Evolutionary conservation across 1,139 yeast species (phyloP).

Genomic region (Candida freyschussii): DNA sequence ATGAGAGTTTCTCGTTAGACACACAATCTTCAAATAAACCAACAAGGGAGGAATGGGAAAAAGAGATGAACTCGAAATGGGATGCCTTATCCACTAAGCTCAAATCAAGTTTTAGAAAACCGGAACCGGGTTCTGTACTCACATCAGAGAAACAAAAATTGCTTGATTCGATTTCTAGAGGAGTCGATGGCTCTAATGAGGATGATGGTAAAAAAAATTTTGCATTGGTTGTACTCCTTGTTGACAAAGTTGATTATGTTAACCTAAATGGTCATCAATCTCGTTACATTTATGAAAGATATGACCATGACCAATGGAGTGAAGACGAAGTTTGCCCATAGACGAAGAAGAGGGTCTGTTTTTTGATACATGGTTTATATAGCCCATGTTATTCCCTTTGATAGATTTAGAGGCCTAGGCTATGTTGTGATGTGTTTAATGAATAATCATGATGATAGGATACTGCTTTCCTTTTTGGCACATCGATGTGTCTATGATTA

Average conservation of each 20-base stretch:
- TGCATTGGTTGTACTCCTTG: constrained; percentile 63
- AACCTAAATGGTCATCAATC: constrained; percentile 48
- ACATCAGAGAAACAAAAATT: constrained; percentile 46
- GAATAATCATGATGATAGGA: not conserved
- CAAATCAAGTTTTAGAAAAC: constrained; percentile 65
- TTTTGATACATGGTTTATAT: not conserved
- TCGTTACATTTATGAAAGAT: constrained; percentile 50
- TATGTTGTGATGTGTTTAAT: no score
- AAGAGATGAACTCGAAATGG: constrained; percentile 66
- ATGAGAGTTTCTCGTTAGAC: no score
- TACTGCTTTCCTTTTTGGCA: not conserved
- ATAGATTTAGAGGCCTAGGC: no score
- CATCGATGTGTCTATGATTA: no score
- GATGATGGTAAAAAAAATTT: constrained; percentile 66
- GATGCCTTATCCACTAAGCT: constrained; percentile 51
- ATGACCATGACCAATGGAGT: constrained; percentile 60
- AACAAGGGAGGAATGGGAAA: constrained; percentile 52
- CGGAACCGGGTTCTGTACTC: constrained; percentile 59
- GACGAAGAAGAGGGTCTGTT: not conserved
- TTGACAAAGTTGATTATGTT: constrained; percentile 68
- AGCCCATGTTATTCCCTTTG: not conserved
- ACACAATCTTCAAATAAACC: constrained; percentile 10
- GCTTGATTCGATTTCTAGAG: constrained; percentile 69
- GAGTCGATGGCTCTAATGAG: constrained; percentile 78
- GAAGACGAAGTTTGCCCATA: constrained; percentile 77